Conservation (phyloP, 768 basidiomycete genomes). For the Pulveroboletus sp. region DNA sequence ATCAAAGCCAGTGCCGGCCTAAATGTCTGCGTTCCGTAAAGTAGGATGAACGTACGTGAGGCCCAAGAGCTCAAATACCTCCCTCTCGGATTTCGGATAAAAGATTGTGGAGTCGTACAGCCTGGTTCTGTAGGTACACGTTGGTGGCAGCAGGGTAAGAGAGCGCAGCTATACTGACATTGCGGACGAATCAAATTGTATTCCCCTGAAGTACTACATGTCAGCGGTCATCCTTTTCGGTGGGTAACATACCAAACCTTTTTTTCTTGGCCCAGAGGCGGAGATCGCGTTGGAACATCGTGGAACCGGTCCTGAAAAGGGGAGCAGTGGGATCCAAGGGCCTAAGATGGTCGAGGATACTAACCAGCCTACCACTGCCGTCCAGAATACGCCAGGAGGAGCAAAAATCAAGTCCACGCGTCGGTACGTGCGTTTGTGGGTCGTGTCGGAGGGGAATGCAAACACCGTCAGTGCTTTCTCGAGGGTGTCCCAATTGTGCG, state of each 20-base stretch:
- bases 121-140: constrained; percentile 36
- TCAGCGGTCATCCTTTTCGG: neutral
- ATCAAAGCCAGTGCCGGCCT: constrained; percentile 3
- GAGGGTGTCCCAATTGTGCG: constrained; percentile 70
- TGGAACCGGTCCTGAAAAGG: constrained; percentile 70
- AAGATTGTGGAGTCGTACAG: constrained; percentile 58
- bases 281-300: constrained; percentile 85
- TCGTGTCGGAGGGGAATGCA: constrained; percentile 44
- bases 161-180: constrained; percentile 43
- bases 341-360: constrained; percentile 1
- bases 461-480: constrained; percentile 86
- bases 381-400: constrained; percentile 74
- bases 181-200: constrained; percentile 82
- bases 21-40: constrained; percentile 67
- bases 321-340: neutral
- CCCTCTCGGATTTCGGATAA: constrained; percentile 59
- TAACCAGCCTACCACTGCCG: constrained; percentile 85
- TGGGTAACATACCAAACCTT: constrained; percentile 35
- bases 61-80: constrained; percentile 68
- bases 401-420: constrained; percentile 85
- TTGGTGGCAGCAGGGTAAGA: neutral
- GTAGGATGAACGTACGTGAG: constrained; percentile 68
- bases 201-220: constrained; percentile 42
- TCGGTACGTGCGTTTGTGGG: constrained; percentile 45
- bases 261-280: constrained; percentile 64